Evolutionary conservation across 1,284 basidiomycete genomes (phyloP), one percentile per base, ranked within the genome.

Genomic region (Cystobasidium pallidum): DNA sequence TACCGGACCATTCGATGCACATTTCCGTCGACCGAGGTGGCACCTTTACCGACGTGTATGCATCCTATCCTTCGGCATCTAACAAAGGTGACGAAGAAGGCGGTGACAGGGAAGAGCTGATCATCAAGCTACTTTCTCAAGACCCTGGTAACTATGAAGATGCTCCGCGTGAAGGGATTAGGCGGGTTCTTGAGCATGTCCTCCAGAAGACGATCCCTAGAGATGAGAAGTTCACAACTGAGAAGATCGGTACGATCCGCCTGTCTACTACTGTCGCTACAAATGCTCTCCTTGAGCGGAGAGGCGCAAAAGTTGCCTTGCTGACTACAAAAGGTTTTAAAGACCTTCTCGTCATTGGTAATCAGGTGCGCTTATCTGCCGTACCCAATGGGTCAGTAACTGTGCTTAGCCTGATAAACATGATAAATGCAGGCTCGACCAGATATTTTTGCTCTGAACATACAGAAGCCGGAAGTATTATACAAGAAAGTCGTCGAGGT

Each of bases 261-360:
- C 41, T 75, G 6, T 57, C 51, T 24, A 98, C 95, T 0, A 99
- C 95, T 0, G 93, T 98, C 1, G 95, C 92, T 0, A 99, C 95
- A 19, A 99, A 98, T 77, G 94, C 95, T 0, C 85, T 99, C 0
- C 85, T 99, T 4, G 95, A 98, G 80, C 88, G 95, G 45, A 94
- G 94, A 80, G 95, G 95, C 0, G 88, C 92, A 78, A 88, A 88
- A 75, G 92, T 96, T 74, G 95, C 93, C 0, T 84, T 99, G 26
- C 82, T 98, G 21, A 96, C 94, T 78, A 97, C 94, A 0, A 88
- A 88, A 76, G 94, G 92, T 0, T 97, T 96, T 84, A 88, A 81
- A 75, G 94, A 97, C 81, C 86, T 97, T 19, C 85, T 97, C 2
- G 85, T 90, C 65, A 96, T 95, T 74, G 91, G 91, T 13, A 97